Evolutionary conservation across 805 yeast genomes (phyloP).

Genomic region (Wickerhamomyces rabaulensis): DNA sequence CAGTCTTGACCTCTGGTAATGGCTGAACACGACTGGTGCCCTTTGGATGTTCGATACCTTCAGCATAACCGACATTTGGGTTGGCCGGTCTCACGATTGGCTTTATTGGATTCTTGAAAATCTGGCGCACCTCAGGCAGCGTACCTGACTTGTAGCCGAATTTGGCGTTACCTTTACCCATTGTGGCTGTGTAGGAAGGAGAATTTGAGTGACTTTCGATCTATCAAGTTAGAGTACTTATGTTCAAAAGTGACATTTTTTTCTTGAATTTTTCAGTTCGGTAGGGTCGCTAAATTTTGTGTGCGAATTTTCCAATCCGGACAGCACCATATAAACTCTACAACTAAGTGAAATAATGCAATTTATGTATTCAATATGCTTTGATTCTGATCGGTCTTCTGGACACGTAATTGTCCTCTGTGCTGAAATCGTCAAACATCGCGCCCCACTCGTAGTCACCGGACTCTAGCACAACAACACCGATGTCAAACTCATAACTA

Average conservation of each 20-base stretch:
- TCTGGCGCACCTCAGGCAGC: constrained; percentile 71
- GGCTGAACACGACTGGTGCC: constrained; percentile 54
- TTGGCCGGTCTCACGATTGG: constrained; percentile 39
- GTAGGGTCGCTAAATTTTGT: constrained; percentile 7
- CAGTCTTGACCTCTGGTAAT: constrained; percentile 49
- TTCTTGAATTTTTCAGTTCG: neutral
- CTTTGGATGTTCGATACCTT: constrained; percentile 61
- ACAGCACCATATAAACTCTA: neutral
- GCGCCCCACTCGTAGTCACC: constrained; percentile 86
- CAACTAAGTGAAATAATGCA: neutral
- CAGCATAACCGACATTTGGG: constrained; percentile 63
- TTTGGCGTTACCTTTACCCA: constrained; percentile 44
- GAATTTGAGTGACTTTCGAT: neutral
- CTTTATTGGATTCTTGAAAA: constrained; percentile 57
- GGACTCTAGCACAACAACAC: constrained; percentile 61
- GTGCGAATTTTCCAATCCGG: neutral
- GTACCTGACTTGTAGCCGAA: constrained; percentile 69
- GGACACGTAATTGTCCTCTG: constrained; percentile 32
- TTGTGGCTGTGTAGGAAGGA: constrained; percentile 9
- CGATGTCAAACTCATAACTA: constrained; percentile 37
- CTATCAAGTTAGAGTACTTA: neutral
- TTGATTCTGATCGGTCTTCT: constrained; percentile 32
- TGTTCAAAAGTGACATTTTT: neutral
- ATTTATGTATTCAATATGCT: constrained; percentile 9
- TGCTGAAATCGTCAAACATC: constrained; percentile 42